These are phyloP conservation scores for Lolium perenne DNA, from an alignment of 176 grass and related monocot genomes.

Conservation along the genomic window DNA sequence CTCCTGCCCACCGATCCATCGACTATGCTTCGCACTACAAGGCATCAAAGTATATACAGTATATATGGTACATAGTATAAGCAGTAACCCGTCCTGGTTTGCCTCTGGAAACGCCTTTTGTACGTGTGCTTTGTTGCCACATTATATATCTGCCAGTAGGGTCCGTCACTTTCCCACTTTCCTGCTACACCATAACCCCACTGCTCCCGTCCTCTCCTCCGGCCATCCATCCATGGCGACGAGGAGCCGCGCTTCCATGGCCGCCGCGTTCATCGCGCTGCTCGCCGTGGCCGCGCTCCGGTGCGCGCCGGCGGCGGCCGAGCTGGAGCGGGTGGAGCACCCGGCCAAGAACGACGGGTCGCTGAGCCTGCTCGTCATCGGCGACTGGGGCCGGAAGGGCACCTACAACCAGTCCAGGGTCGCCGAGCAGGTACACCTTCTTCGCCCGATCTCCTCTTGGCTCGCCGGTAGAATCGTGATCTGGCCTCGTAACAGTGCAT, in stretches of 20 bases:
- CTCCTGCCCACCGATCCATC: not conserved
- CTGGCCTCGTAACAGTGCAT: too few relatives aligned
- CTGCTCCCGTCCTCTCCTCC: not conserved
- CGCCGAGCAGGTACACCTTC: slow-evolving; percentile 63
- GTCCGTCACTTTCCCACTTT: not conserved
- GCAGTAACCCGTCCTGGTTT: not conserved
- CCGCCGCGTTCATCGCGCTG: slow-evolving; percentile 22
- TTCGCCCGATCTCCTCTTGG: not conserved
- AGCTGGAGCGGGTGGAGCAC: slow-evolving; percentile 57
- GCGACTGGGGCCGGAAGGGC: slow-evolving; percentile 89
- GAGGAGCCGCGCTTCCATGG: not conserved
- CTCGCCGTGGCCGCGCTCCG: slow-evolving; percentile 34
- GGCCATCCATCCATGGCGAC: slow-evolving; percentile 47
- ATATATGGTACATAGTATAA: too few relatives aligned
- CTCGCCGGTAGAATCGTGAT: not conserved
- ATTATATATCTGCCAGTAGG: not conserved
- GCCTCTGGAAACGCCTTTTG: not conserved
- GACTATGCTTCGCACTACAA: not conserved
- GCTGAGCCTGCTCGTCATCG: slow-evolving; percentile 76
- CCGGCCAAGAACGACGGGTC: slow-evolving; percentile 55
- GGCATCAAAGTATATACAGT: not conserved
- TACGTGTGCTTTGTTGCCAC: not conserved
- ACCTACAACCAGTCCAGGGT: slow-evolving; percentile 72
- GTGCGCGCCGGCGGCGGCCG: slow-evolving; percentile 38
- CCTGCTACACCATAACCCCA: not conserved